Percentiles rank a stretch among this genome's conserved stretches.
phyloP scores from a whole-genome alignment of 202 grass and related monocot genomes.

The Hordeum pubiflorum region DNA sequence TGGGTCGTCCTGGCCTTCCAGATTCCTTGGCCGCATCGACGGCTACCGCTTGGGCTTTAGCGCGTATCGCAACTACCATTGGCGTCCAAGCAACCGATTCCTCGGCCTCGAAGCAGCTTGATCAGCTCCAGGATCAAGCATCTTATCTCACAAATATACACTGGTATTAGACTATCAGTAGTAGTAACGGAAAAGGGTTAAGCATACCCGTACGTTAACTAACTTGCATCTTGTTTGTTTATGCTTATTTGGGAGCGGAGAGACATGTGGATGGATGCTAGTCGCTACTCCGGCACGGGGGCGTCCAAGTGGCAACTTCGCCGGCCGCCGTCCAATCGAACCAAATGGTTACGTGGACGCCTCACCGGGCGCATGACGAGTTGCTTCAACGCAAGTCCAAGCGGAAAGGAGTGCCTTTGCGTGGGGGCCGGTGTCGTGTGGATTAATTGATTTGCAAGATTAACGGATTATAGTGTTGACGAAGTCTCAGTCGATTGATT shows the following conservation, averaged over 20 bases:
- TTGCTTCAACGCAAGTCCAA: slow-evolving; percentile 37
- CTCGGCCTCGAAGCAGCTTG: neutral
- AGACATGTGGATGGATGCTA: neutral
- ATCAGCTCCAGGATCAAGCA: neutral
- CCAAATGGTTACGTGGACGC: slow-evolving; percentile 27
- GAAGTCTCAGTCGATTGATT: too few relatives aligned
- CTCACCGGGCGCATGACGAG: neutral
- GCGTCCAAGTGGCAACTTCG: slow-evolving; percentile 6
- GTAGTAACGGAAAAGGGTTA: neutral
- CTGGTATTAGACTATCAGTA: neutral
- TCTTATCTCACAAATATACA: neutral
- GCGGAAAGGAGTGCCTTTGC: neutral
- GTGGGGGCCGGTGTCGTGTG: neutral
- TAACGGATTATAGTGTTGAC: too few relatives aligned
- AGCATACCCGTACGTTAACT: neutral
- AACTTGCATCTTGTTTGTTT: neutral
- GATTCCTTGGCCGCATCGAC: neutral
- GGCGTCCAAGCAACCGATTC: slow-evolving; percentile 25
- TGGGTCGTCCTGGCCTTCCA: neutral
- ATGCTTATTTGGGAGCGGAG: neutral
- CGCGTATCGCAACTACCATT: neutral
- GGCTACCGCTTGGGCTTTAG: neutral
- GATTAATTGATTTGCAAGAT: neutral
- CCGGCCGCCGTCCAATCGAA: neutral
- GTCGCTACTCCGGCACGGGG: neutral